phyloP scores from a whole-genome alignment of 805 yeast species.

The Pachysolen tannophilus region DNA sequence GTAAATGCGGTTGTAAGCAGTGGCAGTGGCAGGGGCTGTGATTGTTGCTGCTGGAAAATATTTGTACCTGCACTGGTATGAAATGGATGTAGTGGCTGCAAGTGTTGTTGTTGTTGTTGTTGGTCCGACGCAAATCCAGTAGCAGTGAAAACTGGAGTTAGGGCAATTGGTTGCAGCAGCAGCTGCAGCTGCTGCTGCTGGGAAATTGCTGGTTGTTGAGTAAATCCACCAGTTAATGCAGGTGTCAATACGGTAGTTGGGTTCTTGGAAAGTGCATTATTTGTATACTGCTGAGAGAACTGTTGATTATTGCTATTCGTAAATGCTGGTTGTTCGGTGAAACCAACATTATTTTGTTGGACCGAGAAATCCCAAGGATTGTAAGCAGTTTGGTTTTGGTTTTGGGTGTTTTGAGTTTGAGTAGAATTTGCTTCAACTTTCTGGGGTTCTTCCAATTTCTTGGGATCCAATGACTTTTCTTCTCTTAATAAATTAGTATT shows the following conservation, averaged over 20 bases:
- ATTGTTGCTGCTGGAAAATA: constrained; percentile 12
- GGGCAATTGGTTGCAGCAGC: constrained; percentile 1
- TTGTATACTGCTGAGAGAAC: constrained; percentile 4
- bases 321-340: constrained; percentile 11
- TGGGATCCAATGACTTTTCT: too few species aligned
- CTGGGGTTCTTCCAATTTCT: too few species aligned
- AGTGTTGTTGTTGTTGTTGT: neutral
- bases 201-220: constrained; percentile 8
- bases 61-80: neutral
- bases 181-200: constrained; percentile 8
- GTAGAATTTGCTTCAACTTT: too few species aligned
- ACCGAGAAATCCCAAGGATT: constrained; percentile 9
- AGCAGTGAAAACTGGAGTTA: neutral
- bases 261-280: too few species aligned
- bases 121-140: neutral
- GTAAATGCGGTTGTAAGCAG: constrained; percentile 29
- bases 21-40: constrained; percentile 15
- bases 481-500: constrained; percentile 4
- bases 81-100: constrained; percentile 1
- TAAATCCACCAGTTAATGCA: too few species aligned
- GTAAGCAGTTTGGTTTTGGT: neutral
- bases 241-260: too few species aligned
- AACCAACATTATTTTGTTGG: constrained; percentile 12
- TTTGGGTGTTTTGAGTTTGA: constrained; percentile 11
- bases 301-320: too few species aligned